Evolutionary conservation across 805 yeast genomes (phyloP).

Genomic region (Isabelozyma gotoi): DNA sequence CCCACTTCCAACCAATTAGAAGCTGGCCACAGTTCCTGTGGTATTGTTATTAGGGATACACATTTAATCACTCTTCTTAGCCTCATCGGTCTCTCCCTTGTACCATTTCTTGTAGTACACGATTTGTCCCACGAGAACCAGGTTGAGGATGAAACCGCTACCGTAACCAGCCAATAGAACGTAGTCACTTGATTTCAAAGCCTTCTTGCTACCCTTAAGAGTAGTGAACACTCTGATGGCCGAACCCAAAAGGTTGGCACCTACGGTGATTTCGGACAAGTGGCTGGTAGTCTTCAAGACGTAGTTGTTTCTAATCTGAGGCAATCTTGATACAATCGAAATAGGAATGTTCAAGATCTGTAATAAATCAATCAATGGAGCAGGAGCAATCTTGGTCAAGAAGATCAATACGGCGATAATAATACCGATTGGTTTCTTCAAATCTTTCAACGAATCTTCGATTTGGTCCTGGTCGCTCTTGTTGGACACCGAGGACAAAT

Average conservation of each 20-base stretch:
- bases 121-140: slow-evolving; percentile 36
- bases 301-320: slow-evolving; percentile 37
- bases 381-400: slow-evolving; percentile 32
- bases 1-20: no score
- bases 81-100: slow-evolving; percentile 4
- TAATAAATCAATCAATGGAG: slow-evolving; percentile 22
- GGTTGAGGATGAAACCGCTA: slow-evolving; percentile 33
- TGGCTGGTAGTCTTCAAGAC: slow-evolving; percentile 35
- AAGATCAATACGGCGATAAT: slow-evolving; percentile 27
- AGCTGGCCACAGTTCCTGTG: no score
- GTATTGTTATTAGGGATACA: no score
- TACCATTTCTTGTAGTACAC: slow-evolving; percentile 16
- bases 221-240: slow-evolving; percentile 41
- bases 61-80: slow-evolving; percentile 5
- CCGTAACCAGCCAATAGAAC: slow-evolving; percentile 40
- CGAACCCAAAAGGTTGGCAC: slow-evolving; percentile 42
- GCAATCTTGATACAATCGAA: slow-evolving; percentile 35
- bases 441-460: slow-evolving; percentile 12
- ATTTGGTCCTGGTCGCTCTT: slow-evolving; percentile 17
- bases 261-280: slow-evolving; percentile 36
- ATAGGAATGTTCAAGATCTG: slow-evolving; percentile 40
- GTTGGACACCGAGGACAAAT: slow-evolving; percentile 9
- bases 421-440: slow-evolving; percentile 24
- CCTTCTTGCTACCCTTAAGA: slow-evolving; percentile 27
- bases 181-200: slow-evolving; percentile 18